Evolutionary conservation across 2,329 filamentous ascomycete genomes (phyloP).

Genomic region (Alternaria atra): DNA sequence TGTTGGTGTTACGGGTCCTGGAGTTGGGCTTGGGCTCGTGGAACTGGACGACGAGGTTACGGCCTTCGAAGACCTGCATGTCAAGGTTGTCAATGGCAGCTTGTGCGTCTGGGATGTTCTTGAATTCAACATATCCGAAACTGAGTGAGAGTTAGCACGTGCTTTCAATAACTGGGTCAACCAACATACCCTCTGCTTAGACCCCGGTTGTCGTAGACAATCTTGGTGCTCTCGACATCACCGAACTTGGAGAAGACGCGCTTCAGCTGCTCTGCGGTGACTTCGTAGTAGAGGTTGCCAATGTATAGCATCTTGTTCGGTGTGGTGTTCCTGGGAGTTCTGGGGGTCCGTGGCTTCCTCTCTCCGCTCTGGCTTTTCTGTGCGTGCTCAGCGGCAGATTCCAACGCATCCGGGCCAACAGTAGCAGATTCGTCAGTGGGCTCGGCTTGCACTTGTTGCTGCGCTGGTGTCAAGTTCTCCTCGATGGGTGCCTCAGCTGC

Average conservation of each 20-base stretch:
- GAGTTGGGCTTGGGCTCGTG: conserved; percentile 48
- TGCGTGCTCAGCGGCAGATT: conserved; percentile 14
- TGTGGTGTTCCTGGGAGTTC: conserved; percentile 3
- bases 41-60: conserved; percentile 70
- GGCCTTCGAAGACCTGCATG: conserved; percentile 69
- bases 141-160: conserved; percentile 51
- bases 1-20: conserved; percentile 6
- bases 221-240: conserved; percentile 59
- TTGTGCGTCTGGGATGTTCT: conserved; percentile 61
- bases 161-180: not conserved
- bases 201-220: conserved; percentile 69
- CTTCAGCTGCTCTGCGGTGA: conserved; percentile 67
- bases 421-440: conserved; percentile 40
- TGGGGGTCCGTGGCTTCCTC: not conserved
- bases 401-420: conserved; percentile 37
- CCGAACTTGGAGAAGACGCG: conserved; percentile 69
- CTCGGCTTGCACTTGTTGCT: conserved; percentile 35
- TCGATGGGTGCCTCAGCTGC: conserved; percentile 47
- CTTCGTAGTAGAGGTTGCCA: conserved; percentile 75
- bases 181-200: conserved; percentile 72
- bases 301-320: conserved; percentile 64
- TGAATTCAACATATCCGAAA: conserved; percentile 73
- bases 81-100: conserved; percentile 67
- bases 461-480: conserved; percentile 42
- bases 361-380: not conserved